Conservation (phyloP, 805 yeast species). For the Myxozyma nipponensis region DNA sequence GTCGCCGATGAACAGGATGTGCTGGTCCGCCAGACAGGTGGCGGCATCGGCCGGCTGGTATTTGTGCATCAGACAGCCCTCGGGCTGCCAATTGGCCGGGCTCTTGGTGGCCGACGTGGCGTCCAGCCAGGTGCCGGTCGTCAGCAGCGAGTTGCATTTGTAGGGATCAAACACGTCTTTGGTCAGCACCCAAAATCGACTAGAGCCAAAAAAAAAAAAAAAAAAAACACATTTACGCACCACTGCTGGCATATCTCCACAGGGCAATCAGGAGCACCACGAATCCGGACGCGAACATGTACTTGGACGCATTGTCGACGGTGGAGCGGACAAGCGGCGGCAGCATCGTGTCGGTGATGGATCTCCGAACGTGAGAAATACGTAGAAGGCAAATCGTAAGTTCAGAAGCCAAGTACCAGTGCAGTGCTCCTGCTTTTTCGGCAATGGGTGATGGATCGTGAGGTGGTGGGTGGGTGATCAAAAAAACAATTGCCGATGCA, state of each 20-base stretch:
- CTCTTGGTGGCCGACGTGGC: conserved; percentile 1
- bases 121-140: conserved; percentile 19
- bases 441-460: too few species aligned
- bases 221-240: conserved; percentile 10
- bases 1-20: conserved; percentile 30
- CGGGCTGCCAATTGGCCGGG: conserved; percentile 31
- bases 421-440: too few species aligned
- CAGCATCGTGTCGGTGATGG: too few species aligned
- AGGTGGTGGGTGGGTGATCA: too few species aligned
- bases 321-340: too few species aligned
- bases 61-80: conserved; percentile 26
- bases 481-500: too few species aligned
- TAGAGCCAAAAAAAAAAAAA: neutral
- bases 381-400: too few species aligned
- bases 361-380: too few species aligned
- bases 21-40: conserved; percentile 22
- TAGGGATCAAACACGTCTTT: conserved; percentile 23
- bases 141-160: conserved; percentile 22
- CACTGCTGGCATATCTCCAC: conserved; percentile 19
- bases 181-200: neutral
- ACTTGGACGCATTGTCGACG: too few species aligned
- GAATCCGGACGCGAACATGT: conserved; percentile 13
- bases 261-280: conserved; percentile 18
- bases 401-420: too few species aligned
- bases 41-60: conserved; percentile 20